phyloP scores from a whole-genome alignment of 2,329 filamentous ascomycete species.

The Alternaria longipes region DNA sequence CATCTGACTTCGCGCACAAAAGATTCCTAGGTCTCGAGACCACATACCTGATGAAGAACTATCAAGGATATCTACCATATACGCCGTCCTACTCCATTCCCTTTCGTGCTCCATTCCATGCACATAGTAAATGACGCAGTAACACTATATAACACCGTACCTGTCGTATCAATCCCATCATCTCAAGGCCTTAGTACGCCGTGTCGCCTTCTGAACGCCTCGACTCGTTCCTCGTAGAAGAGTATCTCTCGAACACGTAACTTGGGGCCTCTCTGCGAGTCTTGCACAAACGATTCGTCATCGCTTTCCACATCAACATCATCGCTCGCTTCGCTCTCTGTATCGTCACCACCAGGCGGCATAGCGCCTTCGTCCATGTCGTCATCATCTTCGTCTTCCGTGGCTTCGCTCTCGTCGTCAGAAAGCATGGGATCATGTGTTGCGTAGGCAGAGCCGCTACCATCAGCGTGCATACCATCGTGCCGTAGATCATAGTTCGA shows the following conservation, averaged over 20 bases:
- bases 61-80: constrained; percentile 27
- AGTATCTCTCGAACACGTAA: constrained; percentile 79
- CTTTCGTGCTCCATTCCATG: constrained; percentile 13
- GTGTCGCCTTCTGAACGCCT: constrained; percentile 80
- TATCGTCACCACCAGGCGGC: constrained; percentile 56
- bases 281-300: constrained; percentile 62
- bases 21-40: constrained; percentile 3
- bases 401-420: constrained; percentile 51
- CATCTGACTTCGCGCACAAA: not conserved
- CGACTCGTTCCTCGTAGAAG: constrained; percentile 81
- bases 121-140: constrained; percentile 12
- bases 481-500: constrained; percentile 54
- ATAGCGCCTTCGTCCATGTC: constrained; percentile 62
- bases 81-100: constrained; percentile 22
- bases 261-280: constrained; percentile 58
- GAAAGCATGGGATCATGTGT: constrained; percentile 45
- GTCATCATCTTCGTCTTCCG: constrained; percentile 59
- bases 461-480: constrained; percentile 40
- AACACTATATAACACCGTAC: constrained; percentile 11
- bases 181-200: constrained; percentile 40
- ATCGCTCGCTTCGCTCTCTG: constrained; percentile 46
- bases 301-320: constrained; percentile 56
- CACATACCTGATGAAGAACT: constrained; percentile 14
- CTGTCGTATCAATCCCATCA: constrained; percentile 8
- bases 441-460: constrained; percentile 32